These are phyloP conservation scores for Suillus fuscotomentosus DNA, from an alignment of 768 basidiomycete genomes.

Conservation along the genomic window DNA sequence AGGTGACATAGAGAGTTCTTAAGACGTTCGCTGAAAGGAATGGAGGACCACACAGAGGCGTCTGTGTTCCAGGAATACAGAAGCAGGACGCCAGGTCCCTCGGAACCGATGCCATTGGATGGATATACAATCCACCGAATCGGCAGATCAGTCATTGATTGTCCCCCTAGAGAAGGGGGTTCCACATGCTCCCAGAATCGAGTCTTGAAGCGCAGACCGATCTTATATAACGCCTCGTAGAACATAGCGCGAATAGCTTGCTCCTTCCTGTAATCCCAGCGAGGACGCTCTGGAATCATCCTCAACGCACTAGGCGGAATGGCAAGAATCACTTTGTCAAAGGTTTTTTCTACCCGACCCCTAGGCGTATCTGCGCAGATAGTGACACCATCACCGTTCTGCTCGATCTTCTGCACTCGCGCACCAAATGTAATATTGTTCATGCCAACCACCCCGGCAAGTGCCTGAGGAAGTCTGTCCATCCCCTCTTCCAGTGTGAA, in stretches of 20 bases:
- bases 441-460: constrained; percentile 17
- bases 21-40: constrained; percentile 16
- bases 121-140: constrained; percentile 39
- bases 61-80: constrained; percentile 27
- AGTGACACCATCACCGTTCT: constrained; percentile 10
- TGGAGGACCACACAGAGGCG: constrained; percentile 16
- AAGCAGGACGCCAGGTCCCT: constrained; percentile 26
- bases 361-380: constrained; percentile 1
- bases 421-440: constrained; percentile 20
- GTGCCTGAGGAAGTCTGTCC: constrained; percentile 20
- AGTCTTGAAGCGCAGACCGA: constrained; percentile 35
- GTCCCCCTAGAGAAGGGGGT: constrained; percentile 32
- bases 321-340: constrained; percentile 20
- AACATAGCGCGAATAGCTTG: constrained; percentile 22
- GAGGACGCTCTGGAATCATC: constrained; percentile 21
- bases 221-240: constrained; percentile 28
- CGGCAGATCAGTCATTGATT: constrained; percentile 35
- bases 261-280: constrained; percentile 17
- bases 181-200: constrained; percentile 34
- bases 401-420: constrained; percentile 15
- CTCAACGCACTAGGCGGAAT: constrained; percentile 22
- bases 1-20: constrained; percentile 19
- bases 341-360: constrained; percentile 9
- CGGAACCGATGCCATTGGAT: constrained; percentile 26
- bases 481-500: constrained; percentile 19